These are phyloP conservation scores for Tripidium arundinaceum DNA, from an alignment of 202 grass and related monocot genomes.

Conservation along the genomic window DNA sequence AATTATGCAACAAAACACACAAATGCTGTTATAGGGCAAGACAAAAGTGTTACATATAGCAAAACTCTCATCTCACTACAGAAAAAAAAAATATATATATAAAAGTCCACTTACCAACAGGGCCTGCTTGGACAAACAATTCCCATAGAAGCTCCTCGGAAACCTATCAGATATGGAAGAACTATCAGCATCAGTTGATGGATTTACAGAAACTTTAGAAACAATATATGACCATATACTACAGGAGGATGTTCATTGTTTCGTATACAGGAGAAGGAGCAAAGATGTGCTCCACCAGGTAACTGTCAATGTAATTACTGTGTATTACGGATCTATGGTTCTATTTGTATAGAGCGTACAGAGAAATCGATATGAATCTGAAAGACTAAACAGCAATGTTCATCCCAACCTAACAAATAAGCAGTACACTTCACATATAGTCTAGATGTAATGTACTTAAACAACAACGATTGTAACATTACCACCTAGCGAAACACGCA, in stretches of 20 bases:
- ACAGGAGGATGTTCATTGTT: neutral
- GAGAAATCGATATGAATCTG: neutral
- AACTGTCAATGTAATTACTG: neutral
- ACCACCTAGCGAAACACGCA: neutral
- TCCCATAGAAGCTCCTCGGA: slow-evolving; percentile 91
- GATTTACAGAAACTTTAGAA: neutral
- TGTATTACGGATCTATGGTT: neutral
- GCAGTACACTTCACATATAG: neutral
- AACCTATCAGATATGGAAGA: slow-evolving; percentile 37
- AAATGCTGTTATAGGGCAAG: neutral
- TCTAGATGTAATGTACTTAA: neutral
- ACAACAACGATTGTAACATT: neutral
- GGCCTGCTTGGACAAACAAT: slow-evolving; percentile 93
- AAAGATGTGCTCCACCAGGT: neutral
- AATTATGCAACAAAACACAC: neutral
- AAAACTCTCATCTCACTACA: neutral
- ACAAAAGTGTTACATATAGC: neutral
- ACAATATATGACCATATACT: neutral
- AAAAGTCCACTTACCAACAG: slow-evolving; percentile 68
- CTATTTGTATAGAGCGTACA: neutral
- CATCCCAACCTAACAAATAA: neutral
- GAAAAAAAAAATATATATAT: neutral
- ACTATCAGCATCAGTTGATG: neutral
- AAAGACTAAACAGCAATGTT: neutral
- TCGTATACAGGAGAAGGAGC: neutral